Percentiles rank a stretch among this genome's conserved stretches.
Evolutionary conservation across 2,329 filamentous ascomycete species (phyloP).

Genomic region (Mycosphaerella arachidis): DNA sequence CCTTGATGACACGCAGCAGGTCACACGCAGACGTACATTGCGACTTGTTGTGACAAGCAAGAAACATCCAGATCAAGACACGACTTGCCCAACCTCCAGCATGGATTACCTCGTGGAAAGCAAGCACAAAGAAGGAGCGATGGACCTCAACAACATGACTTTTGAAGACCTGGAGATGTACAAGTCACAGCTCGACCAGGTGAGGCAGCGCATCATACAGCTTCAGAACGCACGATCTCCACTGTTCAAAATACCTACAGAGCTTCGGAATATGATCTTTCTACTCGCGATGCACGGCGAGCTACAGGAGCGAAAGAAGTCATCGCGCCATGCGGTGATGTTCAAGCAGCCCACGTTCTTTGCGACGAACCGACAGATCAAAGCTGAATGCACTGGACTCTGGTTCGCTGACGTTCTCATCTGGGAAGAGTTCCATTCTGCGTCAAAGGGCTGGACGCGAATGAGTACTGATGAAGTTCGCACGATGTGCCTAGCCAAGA

Average conservation of each 20-base stretch:
- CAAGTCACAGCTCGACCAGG: constrained; percentile 12
- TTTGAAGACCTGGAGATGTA: constrained; percentile 14
- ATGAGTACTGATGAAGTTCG: constrained; percentile 8
- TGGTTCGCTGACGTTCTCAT: constrained; percentile 18
- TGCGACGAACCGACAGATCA: constrained; percentile 11
- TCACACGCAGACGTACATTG: not conserved
- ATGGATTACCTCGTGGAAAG: not conserved
- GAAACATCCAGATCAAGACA: not conserved
- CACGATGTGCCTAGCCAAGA: constrained; percentile 10
- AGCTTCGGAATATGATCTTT: constrained; percentile 19
- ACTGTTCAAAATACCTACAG: constrained; percentile 14
- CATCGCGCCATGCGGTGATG: constrained; percentile 1
- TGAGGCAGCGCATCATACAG: constrained; percentile 16
- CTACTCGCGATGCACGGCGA: constrained; percentile 17
- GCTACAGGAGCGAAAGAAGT: constrained; percentile 10
- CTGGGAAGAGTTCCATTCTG: constrained; percentile 18
- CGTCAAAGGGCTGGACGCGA: constrained; percentile 8
- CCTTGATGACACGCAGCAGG: not conserved
- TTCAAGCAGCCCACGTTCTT: constrained; percentile 18
- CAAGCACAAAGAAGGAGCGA: not conserved
- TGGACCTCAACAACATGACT: constrained; percentile 11
- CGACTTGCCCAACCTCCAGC: not conserved
- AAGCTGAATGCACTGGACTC: constrained; percentile 13
- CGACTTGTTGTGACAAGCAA: not conserved
- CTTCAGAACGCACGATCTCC: constrained; percentile 18